Conservation (phyloP, 164 flowering plant species). For the grape (Vitis vinifera) region ASM3070453v1 NC_081818.1:25037001-25037500, state of each 20-base stretch:
- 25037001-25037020: constrained; percentile 74
- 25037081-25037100: constrained; percentile 22
- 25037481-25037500: not conserved
- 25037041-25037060: constrained; percentile 28
- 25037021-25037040: constrained; percentile 62
- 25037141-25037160: not conserved
- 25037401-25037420: constrained; percentile 1
- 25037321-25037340: too few relatives aligned
- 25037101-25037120: too few relatives aligned
- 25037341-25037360: too few relatives aligned
- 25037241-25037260: too few relatives aligned
- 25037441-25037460: constrained; percentile 50
- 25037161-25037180: not conserved
- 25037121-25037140: not conserved
- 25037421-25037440: constrained; percentile 56
- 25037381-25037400: not conserved
- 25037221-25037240: too few relatives aligned
- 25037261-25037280: too few relatives aligned
- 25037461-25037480: constrained; percentile 48
- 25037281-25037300: too few relatives aligned
- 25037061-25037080: constrained; percentile 60
- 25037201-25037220: too few relatives aligned
- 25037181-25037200: too few relatives aligned
- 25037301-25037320: too few relatives aligned
- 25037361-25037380: too few relatives aligned